These are phyloP conservation scores for Akanthomyces muscarius DNA, from an alignment of 2,329 filamentous ascomycete genomes.

Conservation along the genomic window DNA sequence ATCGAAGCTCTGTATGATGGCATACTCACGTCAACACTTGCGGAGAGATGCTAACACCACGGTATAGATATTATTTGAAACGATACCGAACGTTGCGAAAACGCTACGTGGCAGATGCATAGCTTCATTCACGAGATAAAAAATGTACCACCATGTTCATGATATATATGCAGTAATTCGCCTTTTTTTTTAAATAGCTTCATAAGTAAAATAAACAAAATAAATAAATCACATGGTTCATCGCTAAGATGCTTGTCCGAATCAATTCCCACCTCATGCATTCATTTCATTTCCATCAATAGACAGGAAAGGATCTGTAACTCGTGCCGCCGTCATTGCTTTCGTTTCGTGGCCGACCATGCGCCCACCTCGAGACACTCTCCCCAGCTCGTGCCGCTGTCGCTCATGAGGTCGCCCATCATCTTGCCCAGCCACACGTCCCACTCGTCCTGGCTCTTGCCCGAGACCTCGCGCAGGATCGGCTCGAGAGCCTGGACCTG, in stretches of 20 bases:
- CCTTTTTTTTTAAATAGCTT: background rate
- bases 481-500: conserved; percentile 84
- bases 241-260: conserved; percentile 8
- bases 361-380: conserved; percentile 85
- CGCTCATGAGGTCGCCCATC: conserved; percentile 77
- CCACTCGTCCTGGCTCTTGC: conserved; percentile 89
- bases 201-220: background rate
- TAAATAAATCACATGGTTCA: background rate
- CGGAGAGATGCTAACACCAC: background rate
- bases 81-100: conserved; percentile 81
- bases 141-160: background rate
- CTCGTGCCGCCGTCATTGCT: background rate
- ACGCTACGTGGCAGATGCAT: conserved; percentile 59
- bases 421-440: conserved; percentile 83
- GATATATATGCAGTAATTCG: background rate
- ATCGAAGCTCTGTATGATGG: conserved; percentile 81
- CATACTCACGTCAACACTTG: background rate
- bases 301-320: too few species aligned
- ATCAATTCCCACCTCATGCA: background rate
- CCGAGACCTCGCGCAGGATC: conserved; percentile 73
- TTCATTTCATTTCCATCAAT: background rate
- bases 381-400: conserved; percentile 73
- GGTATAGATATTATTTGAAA: conserved; percentile 79
- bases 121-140: background rate
- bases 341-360: conserved; percentile 77